Evolutionary conservation across 2,329 filamentous ascomycete genomes (phyloP).

Genomic region (Diplocarpon rosae): DNA sequence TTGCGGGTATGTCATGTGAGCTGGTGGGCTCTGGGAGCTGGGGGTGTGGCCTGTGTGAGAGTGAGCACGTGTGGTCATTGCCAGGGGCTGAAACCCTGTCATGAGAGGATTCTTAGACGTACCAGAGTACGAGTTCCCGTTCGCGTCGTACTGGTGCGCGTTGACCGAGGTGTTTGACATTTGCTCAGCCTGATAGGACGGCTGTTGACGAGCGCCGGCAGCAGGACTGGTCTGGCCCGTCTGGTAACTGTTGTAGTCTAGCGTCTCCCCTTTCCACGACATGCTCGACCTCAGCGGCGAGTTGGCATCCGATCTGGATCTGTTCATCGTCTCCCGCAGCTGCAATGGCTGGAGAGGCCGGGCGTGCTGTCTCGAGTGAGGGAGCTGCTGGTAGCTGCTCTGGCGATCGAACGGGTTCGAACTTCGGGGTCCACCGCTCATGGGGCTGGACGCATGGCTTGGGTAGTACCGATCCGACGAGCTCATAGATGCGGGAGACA

Average conservation of each 20-base stretch:
- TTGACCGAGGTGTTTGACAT: slow-evolving; percentile 33
- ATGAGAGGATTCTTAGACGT: slow-evolving; percentile 15
- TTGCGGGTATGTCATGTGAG: slow-evolving; percentile 39
- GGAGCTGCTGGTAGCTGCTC: slow-evolving; percentile 36
- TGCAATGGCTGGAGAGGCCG: slow-evolving; percentile 47
- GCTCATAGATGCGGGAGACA: slow-evolving; percentile 46
- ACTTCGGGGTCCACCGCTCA: slow-evolving; percentile 37
- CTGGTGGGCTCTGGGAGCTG: slow-evolving; percentile 36
- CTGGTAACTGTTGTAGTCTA: slow-evolving; percentile 44
- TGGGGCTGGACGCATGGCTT: slow-evolving; percentile 36
- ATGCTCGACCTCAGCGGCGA: slow-evolving; percentile 49
- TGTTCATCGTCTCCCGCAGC: slow-evolving; percentile 44
- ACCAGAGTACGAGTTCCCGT: slow-evolving; percentile 43
- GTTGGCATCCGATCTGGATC: slow-evolving; percentile 46
- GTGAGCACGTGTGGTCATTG: slow-evolving; percentile 20
- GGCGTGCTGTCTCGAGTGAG: slow-evolving; percentile 33
- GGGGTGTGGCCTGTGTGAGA: slow-evolving; percentile 19
- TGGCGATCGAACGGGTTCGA: slow-evolving; percentile 44
- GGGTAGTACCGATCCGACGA: slow-evolving; percentile 44
- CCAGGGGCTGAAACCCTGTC: slow-evolving; percentile 10
- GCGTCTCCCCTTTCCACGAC: slow-evolving; percentile 51
- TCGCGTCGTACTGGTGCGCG: slow-evolving; percentile 36
- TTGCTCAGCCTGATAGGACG: slow-evolving; percentile 40
- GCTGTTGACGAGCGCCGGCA: slow-evolving; percentile 36
- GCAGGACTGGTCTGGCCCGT: slow-evolving; percentile 36